Evolutionary conservation across 2,329 filamentous ascomycete genomes (phyloP).

Genomic region (Cladosporium velox): DNA sequence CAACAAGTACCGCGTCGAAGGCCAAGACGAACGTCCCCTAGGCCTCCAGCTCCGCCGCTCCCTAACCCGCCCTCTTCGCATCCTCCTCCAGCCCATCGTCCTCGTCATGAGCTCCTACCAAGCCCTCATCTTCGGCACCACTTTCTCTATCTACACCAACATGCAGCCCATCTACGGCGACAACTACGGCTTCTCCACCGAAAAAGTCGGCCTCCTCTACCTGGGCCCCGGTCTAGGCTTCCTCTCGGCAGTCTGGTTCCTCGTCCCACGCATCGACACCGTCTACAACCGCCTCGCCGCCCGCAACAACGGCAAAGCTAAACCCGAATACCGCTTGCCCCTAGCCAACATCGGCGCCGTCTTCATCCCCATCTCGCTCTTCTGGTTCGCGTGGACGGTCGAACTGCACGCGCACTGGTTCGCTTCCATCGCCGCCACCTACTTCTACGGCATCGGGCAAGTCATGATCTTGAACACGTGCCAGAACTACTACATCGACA

Average conservation of each 20-base stretch:
- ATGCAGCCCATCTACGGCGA: slow-evolving; percentile 50
- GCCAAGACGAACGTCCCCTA: slow-evolving; percentile 45
- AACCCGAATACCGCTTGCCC: slow-evolving; percentile 49
- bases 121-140: slow-evolving; percentile 51
- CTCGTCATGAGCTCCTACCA: slow-evolving; percentile 50
- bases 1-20: slow-evolving; percentile 45
- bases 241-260: slow-evolving; percentile 47
- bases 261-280: slow-evolving; percentile 50
- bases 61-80: slow-evolving; percentile 44
- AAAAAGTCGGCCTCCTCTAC: slow-evolving; percentile 50
- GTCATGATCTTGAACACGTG: slow-evolving; percentile 56
- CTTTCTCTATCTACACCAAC: slow-evolving; percentile 52
- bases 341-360: slow-evolving; percentile 49
- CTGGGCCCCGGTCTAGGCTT: slow-evolving; percentile 49
- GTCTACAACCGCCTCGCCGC: slow-evolving; percentile 49
- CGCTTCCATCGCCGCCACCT: slow-evolving; percentile 45
- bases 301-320: slow-evolving; percentile 43
- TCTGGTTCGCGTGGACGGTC: slow-evolving; percentile 50
- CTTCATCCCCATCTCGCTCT: slow-evolving; percentile 46
- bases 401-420: slow-evolving; percentile 46
- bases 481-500: slow-evolving; percentile 59
- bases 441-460: slow-evolving; percentile 55
- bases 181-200: slow-evolving; percentile 48
- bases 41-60: slow-evolving; percentile 41
- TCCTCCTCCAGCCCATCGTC: slow-evolving; percentile 50